These are phyloP conservation scores for Tulasnella sp. DNA, from an alignment of 768 basidiomycete species.

Conservation along the genomic window DNA sequence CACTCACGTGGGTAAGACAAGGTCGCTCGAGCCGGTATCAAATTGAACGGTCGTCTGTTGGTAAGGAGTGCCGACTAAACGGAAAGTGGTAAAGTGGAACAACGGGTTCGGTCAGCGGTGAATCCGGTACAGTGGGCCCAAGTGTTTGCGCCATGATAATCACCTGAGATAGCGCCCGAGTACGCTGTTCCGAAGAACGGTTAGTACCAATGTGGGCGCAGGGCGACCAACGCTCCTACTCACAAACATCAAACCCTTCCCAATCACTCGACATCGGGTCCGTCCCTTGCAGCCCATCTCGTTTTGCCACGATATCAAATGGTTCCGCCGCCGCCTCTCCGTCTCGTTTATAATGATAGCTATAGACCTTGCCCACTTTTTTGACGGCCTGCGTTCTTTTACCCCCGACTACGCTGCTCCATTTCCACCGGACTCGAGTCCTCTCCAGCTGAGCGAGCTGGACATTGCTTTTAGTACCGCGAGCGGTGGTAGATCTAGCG, in stretches of 20 bases:
- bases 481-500: neutral
- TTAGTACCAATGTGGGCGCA: no score
- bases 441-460: neutral
- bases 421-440: neutral
- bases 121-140: no score
- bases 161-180: neutral
- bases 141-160: neutral
- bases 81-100: neutral
- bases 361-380: neutral
- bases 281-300: neutral
- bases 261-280: neutral
- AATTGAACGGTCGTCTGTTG: neutral
- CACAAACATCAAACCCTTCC: neutral
- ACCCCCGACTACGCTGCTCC: no score
- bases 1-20: neutral
- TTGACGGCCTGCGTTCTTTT: neutral
- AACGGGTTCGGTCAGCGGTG: neutral
- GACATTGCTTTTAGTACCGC: neutral
- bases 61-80: slow-evolving; percentile 1
- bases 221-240: neutral
- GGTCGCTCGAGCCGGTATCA: neutral
- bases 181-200: neutral
- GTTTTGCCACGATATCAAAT: neutral
- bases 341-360: no score
- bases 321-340: no score